phyloP scores from a whole-genome alignment of 768 basidiomycete genomes.

The Rhizopogon rudus region DNA sequence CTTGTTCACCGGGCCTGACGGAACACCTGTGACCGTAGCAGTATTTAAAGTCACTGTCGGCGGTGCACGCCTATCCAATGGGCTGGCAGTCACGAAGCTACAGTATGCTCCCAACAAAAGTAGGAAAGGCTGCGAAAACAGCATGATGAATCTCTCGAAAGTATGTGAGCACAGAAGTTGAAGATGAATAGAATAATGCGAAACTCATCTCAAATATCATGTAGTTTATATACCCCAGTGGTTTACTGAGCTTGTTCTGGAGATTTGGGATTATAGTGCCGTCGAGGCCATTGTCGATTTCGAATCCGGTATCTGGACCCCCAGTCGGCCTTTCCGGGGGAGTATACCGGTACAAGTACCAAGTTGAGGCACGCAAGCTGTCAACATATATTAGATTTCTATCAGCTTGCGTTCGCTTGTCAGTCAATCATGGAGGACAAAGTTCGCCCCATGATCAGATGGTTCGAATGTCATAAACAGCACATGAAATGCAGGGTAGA shows the following conservation, averaged over 20 bases:
- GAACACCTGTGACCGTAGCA: slow-evolving; percentile 23
- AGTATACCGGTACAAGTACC: no score
- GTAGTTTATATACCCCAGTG: neutral
- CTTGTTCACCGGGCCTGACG: slow-evolving; percentile 16
- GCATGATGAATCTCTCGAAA: neutral
- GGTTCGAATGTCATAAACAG: no score
- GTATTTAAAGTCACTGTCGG: slow-evolving; percentile 24
- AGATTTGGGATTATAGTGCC: neutral
- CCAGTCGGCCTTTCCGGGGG: no score
- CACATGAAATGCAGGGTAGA: no score
- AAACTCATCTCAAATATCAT: neutral
- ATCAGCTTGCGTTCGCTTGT: no score
- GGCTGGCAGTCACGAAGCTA: neutral
- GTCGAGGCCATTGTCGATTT: neutral
- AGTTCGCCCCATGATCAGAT: no score
- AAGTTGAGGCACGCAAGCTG: no score
- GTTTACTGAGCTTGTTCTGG: neutral
- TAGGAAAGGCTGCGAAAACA: neutral
- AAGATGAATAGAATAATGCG: neutral
- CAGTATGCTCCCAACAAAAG: neutral
- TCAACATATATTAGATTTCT: no score
- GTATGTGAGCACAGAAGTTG: neutral
- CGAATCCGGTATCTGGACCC: neutral
- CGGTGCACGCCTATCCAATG: neutral
- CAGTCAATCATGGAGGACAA: no score